Base-by-base conservation (phyloP, 2,329 filamentous ascomycete species). In the Xylaria sp. region DNA sequence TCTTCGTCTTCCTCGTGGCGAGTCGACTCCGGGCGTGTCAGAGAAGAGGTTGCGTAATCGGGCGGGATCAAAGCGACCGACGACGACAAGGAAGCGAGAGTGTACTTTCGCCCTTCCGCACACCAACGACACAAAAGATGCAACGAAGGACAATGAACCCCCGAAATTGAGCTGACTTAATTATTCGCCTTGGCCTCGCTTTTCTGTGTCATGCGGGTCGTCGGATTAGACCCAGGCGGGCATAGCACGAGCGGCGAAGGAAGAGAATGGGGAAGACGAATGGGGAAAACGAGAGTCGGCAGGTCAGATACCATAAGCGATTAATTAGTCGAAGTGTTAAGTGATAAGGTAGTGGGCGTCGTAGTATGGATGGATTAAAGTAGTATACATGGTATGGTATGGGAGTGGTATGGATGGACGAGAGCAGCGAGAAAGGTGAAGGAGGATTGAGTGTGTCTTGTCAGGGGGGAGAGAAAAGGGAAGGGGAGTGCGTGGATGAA, bases 281-380 rank as follows among this genome's bases (percentile, higher is more conserved):
- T n/a, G 53, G 46, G 39, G 10, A 6, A 55, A 59, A 50, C 57
- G 50, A 58, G 50, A 49, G 55, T 18, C 37, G 23, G 23, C 23
- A 30, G 23, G 23, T 30, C 23, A 30, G 23, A 30, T 30, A 30
- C 37, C 37, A 42, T 42, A 42, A 42, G 37, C 8, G 37, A 42
- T 9, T 10, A 10, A 42, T 42, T 42, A 42, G 8, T 42, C 23
- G 23, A 30, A 30, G 23, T 30, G 23, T 30, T 30, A 30, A 30
- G 23, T 30, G 23, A 30, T 30, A 30, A 30, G 23, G 23, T 30
- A 30, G 23, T 30, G 23, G 23, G 23, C 23, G 23, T 30, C 23
- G 23, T 30, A 30, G 23, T 30, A 30, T 30, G 23, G 23, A 30
- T 30, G 23, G 23, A 30, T 30, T 30, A 30, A 30, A 30, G 23